These are phyloP conservation scores for Suillus luteus DNA, from an alignment of 768 basidiomycete species.

Conservation along the genomic window DNA sequence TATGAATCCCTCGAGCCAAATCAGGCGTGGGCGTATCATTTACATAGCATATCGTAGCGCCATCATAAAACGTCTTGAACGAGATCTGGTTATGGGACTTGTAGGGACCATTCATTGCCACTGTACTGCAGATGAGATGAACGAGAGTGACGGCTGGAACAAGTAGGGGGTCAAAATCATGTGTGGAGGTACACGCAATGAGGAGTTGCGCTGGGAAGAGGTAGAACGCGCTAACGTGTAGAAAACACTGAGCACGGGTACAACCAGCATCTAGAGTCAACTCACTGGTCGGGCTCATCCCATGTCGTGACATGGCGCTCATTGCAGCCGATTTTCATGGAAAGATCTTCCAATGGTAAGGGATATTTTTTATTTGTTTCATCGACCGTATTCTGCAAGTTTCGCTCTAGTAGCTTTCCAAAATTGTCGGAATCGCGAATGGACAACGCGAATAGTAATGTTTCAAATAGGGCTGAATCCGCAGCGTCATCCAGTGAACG, in stretches of 20 bases:
- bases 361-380: background rate
- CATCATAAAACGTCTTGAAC: background rate
- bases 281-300: constrained; percentile 26
- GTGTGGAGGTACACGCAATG: constrained; percentile 21
- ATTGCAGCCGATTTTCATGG: constrained; percentile 17
- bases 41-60: constrained; percentile 10
- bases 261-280: background rate
- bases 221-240: constrained; percentile 13
- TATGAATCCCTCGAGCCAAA: constrained; percentile 19
- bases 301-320: constrained; percentile 27
- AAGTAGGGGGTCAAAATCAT: constrained; percentile 13
- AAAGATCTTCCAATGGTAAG: constrained; percentile 16
- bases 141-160: constrained; percentile 17
- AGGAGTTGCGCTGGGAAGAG: constrained; percentile 26
- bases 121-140: constrained; percentile 23
- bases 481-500: background rate
- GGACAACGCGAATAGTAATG: background rate
- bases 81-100: background rate
- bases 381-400: background rate
- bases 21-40: background rate
- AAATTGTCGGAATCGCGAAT: background rate
- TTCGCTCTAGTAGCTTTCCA: background rate
- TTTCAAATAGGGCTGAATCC: background rate
- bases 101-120: constrained; percentile 4
- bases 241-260: background rate